phyloP scores from a whole-genome alignment of 257 asterid genomes.

The Capsicum rhomboideum region DNA sequence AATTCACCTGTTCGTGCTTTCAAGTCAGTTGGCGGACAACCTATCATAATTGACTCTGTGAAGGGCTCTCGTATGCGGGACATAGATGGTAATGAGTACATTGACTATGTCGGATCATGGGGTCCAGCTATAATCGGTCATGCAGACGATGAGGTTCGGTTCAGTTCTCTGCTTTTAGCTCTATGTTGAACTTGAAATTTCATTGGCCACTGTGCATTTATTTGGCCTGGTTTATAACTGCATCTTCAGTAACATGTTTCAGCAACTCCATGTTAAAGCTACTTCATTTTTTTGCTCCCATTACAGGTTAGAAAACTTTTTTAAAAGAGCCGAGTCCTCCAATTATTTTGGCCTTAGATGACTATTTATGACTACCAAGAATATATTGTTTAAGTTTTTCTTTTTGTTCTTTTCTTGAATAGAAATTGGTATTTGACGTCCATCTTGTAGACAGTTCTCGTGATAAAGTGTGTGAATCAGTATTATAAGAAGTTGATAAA shows the following conservation, averaged over 20 bases:
- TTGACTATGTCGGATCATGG: constrained; percentile 99
- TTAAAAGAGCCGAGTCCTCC: too few species aligned
- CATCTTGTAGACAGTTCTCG: neutral
- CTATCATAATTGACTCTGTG: constrained; percentile 76
- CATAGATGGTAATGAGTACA: constrained; percentile 95
- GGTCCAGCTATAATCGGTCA: constrained; percentile 99
- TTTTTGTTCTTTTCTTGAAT: neutral
- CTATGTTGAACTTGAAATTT: neutral
- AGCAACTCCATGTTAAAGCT: neutral
- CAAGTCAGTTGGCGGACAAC: constrained; percentile 98
- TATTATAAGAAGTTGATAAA: neutral
- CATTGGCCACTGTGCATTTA: neutral
- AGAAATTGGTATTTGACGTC: neutral
- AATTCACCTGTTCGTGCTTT: constrained; percentile 99
- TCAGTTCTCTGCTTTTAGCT: neutral
- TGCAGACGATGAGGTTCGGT: constrained; percentile 98
- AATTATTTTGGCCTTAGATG: neutral
- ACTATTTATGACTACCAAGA: neutral
- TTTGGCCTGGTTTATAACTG: neutral
- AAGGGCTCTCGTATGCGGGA: constrained; percentile 97
- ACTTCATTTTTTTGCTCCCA: neutral
- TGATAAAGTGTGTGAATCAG: too few species aligned
- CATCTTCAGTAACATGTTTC: neutral
- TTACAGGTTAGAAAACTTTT: neutral
- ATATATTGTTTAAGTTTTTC: neutral